These are phyloP conservation scores for Stachybotrys elegans DNA, from an alignment of 2,329 filamentous ascomycete species.

Conservation along the genomic window DNA sequence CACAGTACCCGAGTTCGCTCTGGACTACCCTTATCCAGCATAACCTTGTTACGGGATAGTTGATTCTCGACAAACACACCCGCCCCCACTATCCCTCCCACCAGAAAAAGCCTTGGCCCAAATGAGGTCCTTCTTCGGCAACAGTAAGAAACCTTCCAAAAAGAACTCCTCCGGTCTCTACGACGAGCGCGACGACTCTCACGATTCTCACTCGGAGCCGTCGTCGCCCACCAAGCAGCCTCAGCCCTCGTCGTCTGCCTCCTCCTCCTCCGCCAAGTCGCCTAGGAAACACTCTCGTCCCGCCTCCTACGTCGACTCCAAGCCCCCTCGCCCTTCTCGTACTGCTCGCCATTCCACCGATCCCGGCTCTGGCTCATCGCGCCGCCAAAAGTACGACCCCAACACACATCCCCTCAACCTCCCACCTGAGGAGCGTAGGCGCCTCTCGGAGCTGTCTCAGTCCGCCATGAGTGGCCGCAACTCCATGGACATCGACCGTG, in stretches of 20 bases:
- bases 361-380: slow-evolving; percentile 34
- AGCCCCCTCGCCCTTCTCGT: slow-evolving; percentile 34
- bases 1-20: not conserved
- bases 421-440: slow-evolving; percentile 80
- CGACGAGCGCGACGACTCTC: slow-evolving; percentile 31
- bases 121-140: slow-evolving; percentile 51
- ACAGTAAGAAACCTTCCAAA: slow-evolving; percentile 38
- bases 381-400: slow-evolving; percentile 54
- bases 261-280: slow-evolving; percentile 24
- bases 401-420: slow-evolving; percentile 86
- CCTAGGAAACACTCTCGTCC: slow-evolving; percentile 25
- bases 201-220: slow-evolving; percentile 31
- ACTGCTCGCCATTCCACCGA: slow-evolving; percentile 46
- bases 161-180: slow-evolving; percentile 32
- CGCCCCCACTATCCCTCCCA: slow-evolving; percentile 9
- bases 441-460: slow-evolving; percentile 63
- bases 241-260: slow-evolving; percentile 24
- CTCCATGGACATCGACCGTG: slow-evolving; percentile 75
- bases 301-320: slow-evolving; percentile 23
- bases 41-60: slow-evolving; percentile 34
- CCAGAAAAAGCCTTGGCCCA: slow-evolving; percentile 17
- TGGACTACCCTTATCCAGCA: slow-evolving; percentile 24
- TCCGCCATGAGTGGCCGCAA: slow-evolving; percentile 51
- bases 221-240: slow-evolving; percentile 33
- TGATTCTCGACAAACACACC: slow-evolving; percentile 12